Evolutionary conservation across 2,329 filamentous ascomycete species (phyloP).

Genomic region (Phialocephala sp.): DNA sequence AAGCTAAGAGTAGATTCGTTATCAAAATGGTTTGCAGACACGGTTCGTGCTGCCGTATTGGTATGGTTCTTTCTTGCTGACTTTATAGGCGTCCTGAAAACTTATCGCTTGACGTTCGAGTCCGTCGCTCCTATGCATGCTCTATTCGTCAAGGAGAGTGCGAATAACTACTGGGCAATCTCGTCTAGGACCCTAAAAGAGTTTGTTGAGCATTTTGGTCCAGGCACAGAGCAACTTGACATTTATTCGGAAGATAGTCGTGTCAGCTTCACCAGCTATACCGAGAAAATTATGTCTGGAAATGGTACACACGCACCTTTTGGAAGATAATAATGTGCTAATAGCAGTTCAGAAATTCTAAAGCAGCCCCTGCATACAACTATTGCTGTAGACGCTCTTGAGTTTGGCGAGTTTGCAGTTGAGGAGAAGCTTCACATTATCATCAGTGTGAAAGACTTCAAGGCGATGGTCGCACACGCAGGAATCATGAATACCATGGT

Average conservation of each 20-base stretch:
- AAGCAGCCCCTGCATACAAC: slow-evolving; percentile 83
- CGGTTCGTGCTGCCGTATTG: slow-evolving; percentile 55
- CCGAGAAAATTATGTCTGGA: slow-evolving; percentile 76
- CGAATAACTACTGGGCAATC: slow-evolving; percentile 74
- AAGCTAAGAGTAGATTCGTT: slow-evolving; percentile 73
- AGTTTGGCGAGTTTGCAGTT: slow-evolving; percentile 77
- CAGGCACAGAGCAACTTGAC: slow-evolving; percentile 80
- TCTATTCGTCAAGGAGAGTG: slow-evolving; percentile 71
- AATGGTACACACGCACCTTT: slow-evolving; percentile 52
- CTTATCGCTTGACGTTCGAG: slow-evolving; percentile 78
- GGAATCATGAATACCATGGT: slow-evolving; percentile 71
- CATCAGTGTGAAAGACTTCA: slow-evolving; percentile 83
- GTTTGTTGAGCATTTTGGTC: slow-evolving; percentile 80
- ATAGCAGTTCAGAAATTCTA: slow-evolving; percentile 62
- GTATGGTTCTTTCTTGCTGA: slow-evolving; percentile 15
- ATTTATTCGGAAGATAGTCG: slow-evolving; percentile 73
- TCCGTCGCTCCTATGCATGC: slow-evolving; percentile 76
- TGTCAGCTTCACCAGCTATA: slow-evolving; percentile 81
- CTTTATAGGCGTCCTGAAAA: slow-evolving; percentile 70
- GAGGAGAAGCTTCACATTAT: slow-evolving; percentile 79
- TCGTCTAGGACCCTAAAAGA: slow-evolving; percentile 73
- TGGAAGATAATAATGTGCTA: neutral
- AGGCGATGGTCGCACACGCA: slow-evolving; percentile 78
- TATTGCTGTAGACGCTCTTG: slow-evolving; percentile 75
- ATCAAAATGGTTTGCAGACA: slow-evolving; percentile 77